These are phyloP conservation scores for Ophiostoma montium DNA, from an alignment of 2,329 filamentous ascomycete species.

Conservation along the genomic window DNA sequence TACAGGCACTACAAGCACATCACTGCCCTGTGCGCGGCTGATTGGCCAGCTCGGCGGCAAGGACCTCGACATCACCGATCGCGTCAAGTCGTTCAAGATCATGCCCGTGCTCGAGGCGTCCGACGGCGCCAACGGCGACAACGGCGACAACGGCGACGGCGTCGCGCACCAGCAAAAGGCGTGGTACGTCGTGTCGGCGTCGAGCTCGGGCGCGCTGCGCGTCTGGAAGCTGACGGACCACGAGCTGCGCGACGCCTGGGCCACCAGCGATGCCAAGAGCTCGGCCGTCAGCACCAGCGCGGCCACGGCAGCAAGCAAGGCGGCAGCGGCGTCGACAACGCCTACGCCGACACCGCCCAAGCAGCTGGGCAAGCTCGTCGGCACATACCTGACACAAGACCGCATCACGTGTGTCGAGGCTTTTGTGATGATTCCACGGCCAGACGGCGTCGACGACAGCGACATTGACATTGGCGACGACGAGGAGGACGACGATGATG, in stretches of 20 bases:
- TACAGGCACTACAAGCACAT: neutral
- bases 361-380: constrained; percentile 51
- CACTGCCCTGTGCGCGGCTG: constrained; percentile 45
- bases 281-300: constrained; percentile 10
- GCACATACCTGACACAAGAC: constrained; percentile 71
- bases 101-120: constrained; percentile 27
- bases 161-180: constrained; percentile 13
- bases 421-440: constrained; percentile 67
- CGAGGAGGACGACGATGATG: constrained; percentile 19
- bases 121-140: too few species aligned
- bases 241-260: constrained; percentile 22
- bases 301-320: constrained; percentile 16
- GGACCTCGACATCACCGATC: constrained; percentile 47
- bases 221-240: constrained; percentile 50
- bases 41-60: constrained; percentile 70
- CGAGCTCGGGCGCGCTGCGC: constrained; percentile 76
- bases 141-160: constrained; percentile 8
- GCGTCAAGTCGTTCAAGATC: constrained; percentile 81
- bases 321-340: too few species aligned
- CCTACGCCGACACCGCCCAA: too few species aligned
- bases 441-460: constrained; percentile 43
- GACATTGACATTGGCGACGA: constrained; percentile 26
- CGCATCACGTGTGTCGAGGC: constrained; percentile 78
- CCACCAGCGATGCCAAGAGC: neutral
- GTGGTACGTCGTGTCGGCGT: constrained; percentile 53